Conservation (phyloP, 2,329 filamentous ascomycete genomes). For the Talaromyces amestolkiae region DNA sequence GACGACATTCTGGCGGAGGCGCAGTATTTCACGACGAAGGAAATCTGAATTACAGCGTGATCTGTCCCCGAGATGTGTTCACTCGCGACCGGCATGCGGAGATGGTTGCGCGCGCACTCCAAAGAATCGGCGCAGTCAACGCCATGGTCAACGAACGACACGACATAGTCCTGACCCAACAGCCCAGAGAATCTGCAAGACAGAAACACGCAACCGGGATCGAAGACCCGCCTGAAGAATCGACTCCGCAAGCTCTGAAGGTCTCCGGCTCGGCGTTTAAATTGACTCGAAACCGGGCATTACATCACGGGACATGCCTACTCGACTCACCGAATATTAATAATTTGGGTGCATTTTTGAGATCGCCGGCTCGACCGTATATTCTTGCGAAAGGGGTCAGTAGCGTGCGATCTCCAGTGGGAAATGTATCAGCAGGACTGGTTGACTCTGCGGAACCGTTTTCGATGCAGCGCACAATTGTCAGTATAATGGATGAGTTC, state of each 20-base stretch:
- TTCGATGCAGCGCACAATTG: constrained; percentile 48
- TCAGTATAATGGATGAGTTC: constrained; percentile 65
- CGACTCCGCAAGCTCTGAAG: constrained; percentile 58
- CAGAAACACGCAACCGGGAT: constrained; percentile 41
- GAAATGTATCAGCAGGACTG: constrained; percentile 67
- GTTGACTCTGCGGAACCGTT: constrained; percentile 46
- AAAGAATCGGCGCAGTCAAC: constrained; percentile 45
- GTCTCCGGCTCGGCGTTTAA: constrained; percentile 95
- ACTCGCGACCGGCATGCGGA: constrained; percentile 83
- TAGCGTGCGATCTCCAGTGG: constrained; percentile 80
- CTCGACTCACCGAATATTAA: constrained; percentile 72
- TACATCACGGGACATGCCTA: constrained; percentile 93
- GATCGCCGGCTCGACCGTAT: constrained; percentile 72
- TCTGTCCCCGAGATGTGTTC: constrained; percentile 72
- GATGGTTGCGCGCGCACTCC: constrained; percentile 86
- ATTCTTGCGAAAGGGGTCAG: constrained; percentile 83
- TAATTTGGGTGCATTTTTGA: constrained; percentile 66
- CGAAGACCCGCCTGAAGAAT: constrained; percentile 43
- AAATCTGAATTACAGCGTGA: constrained; percentile 94
- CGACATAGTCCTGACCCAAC: constrained; percentile 71
- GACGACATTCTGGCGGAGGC: constrained; percentile 83
- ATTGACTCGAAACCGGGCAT: constrained; percentile 71
- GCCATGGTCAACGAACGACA: constrained; percentile 83
- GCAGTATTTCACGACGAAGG: constrained; percentile 91
- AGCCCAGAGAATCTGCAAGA: constrained; percentile 6